Evolutionary conservation across 768 basidiomycete genomes (phyloP).

Genomic region (Wakefieldia striispora): DNA sequence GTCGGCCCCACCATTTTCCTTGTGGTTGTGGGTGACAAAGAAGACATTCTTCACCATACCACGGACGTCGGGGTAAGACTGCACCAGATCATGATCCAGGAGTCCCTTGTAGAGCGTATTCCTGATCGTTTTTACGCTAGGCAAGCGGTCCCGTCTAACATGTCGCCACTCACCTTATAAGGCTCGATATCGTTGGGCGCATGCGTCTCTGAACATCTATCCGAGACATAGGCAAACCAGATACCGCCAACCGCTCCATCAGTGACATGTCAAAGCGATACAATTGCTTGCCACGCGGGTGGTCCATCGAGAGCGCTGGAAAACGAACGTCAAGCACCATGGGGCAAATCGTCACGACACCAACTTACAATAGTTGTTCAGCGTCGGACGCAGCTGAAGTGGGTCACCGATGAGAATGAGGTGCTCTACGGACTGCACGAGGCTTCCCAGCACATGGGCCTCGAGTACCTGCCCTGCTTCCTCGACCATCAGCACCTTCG

Average conservation of each 20-base stretch:
- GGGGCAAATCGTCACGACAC: background rate
- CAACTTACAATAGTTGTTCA: conserved; percentile 58
- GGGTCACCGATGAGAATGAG: conserved; percentile 83
- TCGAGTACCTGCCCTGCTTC: conserved; percentile 84
- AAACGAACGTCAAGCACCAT: background rate
- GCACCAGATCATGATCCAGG: conserved; percentile 54
- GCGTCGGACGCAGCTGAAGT: conserved; percentile 65
- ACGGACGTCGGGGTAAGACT: conserved; percentile 50
- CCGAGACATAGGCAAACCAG: conserved; percentile 62
- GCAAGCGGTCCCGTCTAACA: background rate
- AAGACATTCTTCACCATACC: conserved; percentile 65
- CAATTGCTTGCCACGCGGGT: conserved; percentile 47
- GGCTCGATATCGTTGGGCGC: conserved; percentile 64
- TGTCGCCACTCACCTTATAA: conserved; percentile 29
- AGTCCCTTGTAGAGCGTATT: conserved; percentile 61
- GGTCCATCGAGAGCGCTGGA: conserved; percentile 68
- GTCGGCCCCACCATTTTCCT: conserved; percentile 56
- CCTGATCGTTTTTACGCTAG: conserved; percentile 25
- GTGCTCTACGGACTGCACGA: conserved; percentile 67
- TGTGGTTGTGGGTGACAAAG: conserved; percentile 62
- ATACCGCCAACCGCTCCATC: conserved; percentile 67
- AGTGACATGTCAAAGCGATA: conserved; percentile 71
- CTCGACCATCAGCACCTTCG: conserved; percentile 67
- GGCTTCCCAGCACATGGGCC: conserved; percentile 64
- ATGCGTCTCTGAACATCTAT: conserved; percentile 75